phyloP scores from a whole-genome alignment of 2,329 filamentous ascomycete species.

The Penicillium sp. region DNA sequence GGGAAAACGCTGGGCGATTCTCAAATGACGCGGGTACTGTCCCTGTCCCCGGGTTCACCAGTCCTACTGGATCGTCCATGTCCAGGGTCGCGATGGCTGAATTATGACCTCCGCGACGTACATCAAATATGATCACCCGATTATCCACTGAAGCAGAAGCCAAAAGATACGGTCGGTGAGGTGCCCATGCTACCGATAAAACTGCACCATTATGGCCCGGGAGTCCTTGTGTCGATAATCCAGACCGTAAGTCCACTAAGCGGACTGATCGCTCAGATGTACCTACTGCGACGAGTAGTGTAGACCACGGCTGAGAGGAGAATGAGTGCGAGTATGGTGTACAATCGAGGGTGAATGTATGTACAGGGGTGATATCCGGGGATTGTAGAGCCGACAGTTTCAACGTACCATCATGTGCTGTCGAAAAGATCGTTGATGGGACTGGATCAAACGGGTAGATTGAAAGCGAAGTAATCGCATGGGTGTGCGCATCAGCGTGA shows the following conservation, averaged over 20 bases:
- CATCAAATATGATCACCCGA: slow-evolving; percentile 79
- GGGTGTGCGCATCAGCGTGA: slow-evolving; percentile 41
- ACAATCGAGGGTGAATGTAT: slow-evolving; percentile 46
- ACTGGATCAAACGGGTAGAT: slow-evolving; percentile 49
- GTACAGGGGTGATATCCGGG: slow-evolving; percentile 40
- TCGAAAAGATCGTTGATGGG: slow-evolving; percentile 46
- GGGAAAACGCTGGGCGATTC: slow-evolving; percentile 43
- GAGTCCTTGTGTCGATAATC: slow-evolving; percentile 68
- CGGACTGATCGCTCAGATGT: slow-evolving; percentile 81
- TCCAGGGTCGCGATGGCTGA: slow-evolving; percentile 74
- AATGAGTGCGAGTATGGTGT: slow-evolving; percentile 63
- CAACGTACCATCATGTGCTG: slow-evolving; percentile 46
- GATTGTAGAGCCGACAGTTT: slow-evolving; percentile 44
- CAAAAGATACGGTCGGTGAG: slow-evolving; percentile 71
- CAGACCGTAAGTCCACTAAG: slow-evolving; percentile 80
- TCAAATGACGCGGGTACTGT: slow-evolving; percentile 28
- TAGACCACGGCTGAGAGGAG: slow-evolving; percentile 63
- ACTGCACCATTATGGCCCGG: slow-evolving; percentile 65
- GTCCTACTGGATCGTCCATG: slow-evolving; percentile 74
- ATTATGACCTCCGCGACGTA: slow-evolving; percentile 65
- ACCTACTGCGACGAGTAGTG: slow-evolving; percentile 77
- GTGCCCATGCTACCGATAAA: slow-evolving; percentile 74
- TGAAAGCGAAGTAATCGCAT: slow-evolving; percentile 46
- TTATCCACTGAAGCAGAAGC: slow-evolving; percentile 84
- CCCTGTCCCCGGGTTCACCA: slow-evolving; percentile 44